These are phyloP conservation scores for Carex sylvatica DNA, from an alignment of 202 grass and related monocot species.

Conservation along the genomic window DNA sequence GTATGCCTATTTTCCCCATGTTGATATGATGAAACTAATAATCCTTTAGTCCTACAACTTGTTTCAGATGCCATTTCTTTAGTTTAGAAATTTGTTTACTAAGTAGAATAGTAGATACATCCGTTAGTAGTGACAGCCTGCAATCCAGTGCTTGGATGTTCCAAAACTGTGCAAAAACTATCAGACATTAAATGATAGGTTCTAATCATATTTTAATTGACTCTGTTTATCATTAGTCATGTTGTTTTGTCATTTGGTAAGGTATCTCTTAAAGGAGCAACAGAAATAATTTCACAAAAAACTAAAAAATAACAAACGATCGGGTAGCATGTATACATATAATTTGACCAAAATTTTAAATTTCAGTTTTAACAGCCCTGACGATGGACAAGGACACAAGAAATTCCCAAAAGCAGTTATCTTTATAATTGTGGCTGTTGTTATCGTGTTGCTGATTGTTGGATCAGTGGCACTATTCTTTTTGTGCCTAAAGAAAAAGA, in stretches of 20 bases:
- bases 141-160: too few species aligned
- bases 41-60: background rate
- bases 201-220: background rate
- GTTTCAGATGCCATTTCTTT: background rate
- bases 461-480: background rate
- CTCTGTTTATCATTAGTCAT: background rate
- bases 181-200: background rate
- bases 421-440: background rate
- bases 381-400: background rate
- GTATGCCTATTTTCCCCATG: constrained; percentile 10
- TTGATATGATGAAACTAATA: background rate
- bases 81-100: background rate
- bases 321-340: too few species aligned
- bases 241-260: background rate
- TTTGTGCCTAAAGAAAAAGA: background rate
- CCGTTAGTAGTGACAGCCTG: too few species aligned
- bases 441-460: background rate
- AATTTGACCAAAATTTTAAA: background rate
- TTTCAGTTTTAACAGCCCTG: background rate
- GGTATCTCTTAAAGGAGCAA: background rate
- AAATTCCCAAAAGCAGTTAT: background rate
- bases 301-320: background rate
- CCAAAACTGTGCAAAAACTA: background rate
- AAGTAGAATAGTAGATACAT: too few species aligned
- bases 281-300: background rate